These are phyloP conservation scores for Malbranchea zuffiana DNA, from an alignment of 2,329 filamentous ascomycete genomes.

Conservation along the genomic window DNA sequence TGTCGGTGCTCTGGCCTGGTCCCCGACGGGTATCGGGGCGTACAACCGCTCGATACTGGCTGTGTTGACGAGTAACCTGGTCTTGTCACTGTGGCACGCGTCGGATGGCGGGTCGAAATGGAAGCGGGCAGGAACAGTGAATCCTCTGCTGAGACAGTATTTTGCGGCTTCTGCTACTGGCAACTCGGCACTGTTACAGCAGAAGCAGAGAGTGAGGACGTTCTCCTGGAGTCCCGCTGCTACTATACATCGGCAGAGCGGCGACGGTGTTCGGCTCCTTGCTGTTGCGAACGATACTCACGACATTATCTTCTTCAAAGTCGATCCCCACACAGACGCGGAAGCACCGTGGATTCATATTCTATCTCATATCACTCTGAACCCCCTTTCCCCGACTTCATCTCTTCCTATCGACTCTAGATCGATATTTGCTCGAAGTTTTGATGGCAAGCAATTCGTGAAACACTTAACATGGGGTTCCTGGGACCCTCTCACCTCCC, in stretches of 20 bases:
- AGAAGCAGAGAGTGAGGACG: constrained; percentile 28
- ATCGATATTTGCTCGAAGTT: constrained; percentile 25
- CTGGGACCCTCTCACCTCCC: background rate
- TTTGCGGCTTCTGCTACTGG: constrained; percentile 20
- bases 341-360: constrained; percentile 20
- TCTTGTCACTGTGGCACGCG: constrained; percentile 47
- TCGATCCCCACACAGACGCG: constrained; percentile 12
- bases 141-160: constrained; percentile 37
- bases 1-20: constrained; percentile 45
- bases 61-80: constrained; percentile 46
- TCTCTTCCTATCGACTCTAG: constrained; percentile 17
- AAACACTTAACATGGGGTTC: constrained; percentile 10
- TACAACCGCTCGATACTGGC: constrained; percentile 45
- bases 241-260: constrained; percentile 2
- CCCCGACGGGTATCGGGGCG: constrained; percentile 44
- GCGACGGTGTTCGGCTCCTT: constrained; percentile 26
- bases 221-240: constrained; percentile 30
- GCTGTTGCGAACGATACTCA: constrained; percentile 31
- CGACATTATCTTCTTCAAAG: constrained; percentile 26
- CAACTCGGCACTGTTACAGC: constrained; percentile 18
- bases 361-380: constrained; percentile 18
- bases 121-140: constrained; percentile 44
- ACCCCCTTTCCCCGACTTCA: constrained; percentile 13
- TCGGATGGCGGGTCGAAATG: constrained; percentile 39
- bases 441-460: constrained; percentile 26